These are phyloP conservation scores for Amphichorda felina DNA, from an alignment of 2,329 filamentous ascomycete species.

Conservation along the genomic window DNA sequence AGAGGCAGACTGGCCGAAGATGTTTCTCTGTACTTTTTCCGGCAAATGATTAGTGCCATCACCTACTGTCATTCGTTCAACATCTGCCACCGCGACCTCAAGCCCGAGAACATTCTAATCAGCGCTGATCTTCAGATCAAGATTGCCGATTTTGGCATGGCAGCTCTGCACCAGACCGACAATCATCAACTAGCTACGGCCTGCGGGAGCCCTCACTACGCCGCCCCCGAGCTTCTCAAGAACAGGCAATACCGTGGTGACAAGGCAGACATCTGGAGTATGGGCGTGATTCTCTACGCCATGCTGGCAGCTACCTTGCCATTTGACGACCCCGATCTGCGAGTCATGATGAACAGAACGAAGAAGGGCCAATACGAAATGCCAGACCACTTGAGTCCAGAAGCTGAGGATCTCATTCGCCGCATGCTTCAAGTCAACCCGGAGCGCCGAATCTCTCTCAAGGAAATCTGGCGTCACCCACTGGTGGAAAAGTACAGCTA, in stretches of 20 bases:
- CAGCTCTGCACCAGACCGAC: slow-evolving; percentile 72
- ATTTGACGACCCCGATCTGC: slow-evolving; percentile 59
- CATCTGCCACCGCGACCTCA: slow-evolving; percentile 92
- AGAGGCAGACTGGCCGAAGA: slow-evolving; percentile 66
- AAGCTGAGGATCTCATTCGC: slow-evolving; percentile 67
- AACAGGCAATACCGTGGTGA: slow-evolving; percentile 71
- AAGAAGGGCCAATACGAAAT: slow-evolving; percentile 50
- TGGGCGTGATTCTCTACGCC: slow-evolving; percentile 81
- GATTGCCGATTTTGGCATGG: slow-evolving; percentile 97
- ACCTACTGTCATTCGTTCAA: slow-evolving; percentile 90
- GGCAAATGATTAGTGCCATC: slow-evolving; percentile 85
- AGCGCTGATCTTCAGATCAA: slow-evolving; percentile 70
- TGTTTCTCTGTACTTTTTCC: slow-evolving; percentile 73
- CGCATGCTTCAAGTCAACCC: slow-evolving; percentile 73
- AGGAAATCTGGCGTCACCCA: slow-evolving; percentile 76
- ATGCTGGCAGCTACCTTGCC: slow-evolving; percentile 76
- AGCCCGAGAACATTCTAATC: slow-evolving; percentile 92
- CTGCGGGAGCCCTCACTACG: slow-evolving; percentile 94
- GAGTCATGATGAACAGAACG: slow-evolving; percentile 49
- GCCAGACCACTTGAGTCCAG: slow-evolving; percentile 47
- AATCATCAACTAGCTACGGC: slow-evolving; percentile 74
- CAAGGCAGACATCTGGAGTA: slow-evolving; percentile 87
- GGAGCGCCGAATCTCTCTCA: slow-evolving; percentile 64
- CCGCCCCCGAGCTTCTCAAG: slow-evolving; percentile 80
- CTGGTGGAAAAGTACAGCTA: slow-evolving; percentile 76